Percentiles rank a stretch among this genome's conserved stretches.
These are phyloP conservation scores for Nakazawaea ambrosiae DNA, from an alignment of 805 yeast genomes.

Conservation along the genomic window DNA sequence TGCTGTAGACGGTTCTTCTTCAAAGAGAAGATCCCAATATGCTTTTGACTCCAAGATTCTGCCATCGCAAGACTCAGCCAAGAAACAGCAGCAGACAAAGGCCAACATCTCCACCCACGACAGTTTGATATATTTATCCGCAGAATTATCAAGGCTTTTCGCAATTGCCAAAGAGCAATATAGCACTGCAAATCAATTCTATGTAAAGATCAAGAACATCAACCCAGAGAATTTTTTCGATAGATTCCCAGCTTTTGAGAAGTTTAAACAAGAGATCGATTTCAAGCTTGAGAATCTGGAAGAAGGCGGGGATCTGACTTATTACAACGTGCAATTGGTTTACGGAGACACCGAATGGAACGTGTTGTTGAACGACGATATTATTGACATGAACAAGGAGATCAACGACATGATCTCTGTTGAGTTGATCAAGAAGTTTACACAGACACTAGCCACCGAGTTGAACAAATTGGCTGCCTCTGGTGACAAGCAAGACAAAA, in stretches of 20 bases:
- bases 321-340: constrained; percentile 4
- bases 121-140: neutral
- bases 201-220: neutral
- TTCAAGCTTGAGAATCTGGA: neutral
- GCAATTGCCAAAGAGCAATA: constrained; percentile 5
- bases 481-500: constrained; percentile 1
- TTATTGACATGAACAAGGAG: constrained; percentile 1
- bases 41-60: too few species aligned
- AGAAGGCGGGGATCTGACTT: neutral
- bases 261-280: neutral
- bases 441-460: neutral
- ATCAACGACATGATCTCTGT: constrained; percentile 4
- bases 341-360: neutral
- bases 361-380: constrained; percentile 1
- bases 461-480: neutral
- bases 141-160: constrained; percentile 2
- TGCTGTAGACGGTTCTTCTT: too few species aligned
- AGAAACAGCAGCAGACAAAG: too few species aligned
- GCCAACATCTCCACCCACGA: too few species aligned
- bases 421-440: constrained; percentile 6
- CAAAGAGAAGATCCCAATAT: too few species aligned
- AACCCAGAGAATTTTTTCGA: constrained; percentile 7
- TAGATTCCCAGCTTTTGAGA: constrained; percentile 8
- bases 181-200: neutral
- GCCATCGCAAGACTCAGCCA: too few species aligned